A percentile compares a stretch with the other conserved stretches of the same genome.
phyloP scores from a whole-genome alignment of 345 rosid species.

The Barbarea vulgaris region DNA sequence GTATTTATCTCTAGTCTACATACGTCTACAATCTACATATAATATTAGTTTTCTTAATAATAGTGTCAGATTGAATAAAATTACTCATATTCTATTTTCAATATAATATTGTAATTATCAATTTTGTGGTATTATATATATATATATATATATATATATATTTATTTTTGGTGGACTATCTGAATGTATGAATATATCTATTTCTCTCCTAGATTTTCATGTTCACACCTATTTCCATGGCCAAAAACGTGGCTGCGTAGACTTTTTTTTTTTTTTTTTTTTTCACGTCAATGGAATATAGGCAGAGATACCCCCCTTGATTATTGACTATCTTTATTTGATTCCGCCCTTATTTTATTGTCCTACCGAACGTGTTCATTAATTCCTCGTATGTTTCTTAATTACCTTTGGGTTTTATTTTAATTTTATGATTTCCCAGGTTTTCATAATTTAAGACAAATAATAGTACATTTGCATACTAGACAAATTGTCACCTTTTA shows the following conservation, averaged over 20 bases:
- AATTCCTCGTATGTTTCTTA: not conserved
- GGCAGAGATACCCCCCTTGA: slow-evolving; percentile 14
- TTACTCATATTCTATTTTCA: not conserved
- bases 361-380: slow-evolving; percentile 6
- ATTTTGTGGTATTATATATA: no score
- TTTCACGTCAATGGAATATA: slow-evolving; percentile 2
- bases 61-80: not conserved
- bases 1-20: not conserved
- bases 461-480: not conserved
- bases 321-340: slow-evolving; percentile 15
- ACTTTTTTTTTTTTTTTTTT: not conserved
- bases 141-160: no score
- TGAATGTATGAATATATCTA: not conserved
- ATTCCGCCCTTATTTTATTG: not conserved
- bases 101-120: not conserved
- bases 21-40: no score
- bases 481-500: no score
- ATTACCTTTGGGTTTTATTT: not conserved
- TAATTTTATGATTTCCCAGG: not conserved
- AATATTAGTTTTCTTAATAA: not conserved
- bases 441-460: not conserved
- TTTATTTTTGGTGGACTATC: not conserved
- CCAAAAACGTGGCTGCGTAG: not conserved
- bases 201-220: not conserved
- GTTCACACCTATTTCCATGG: not conserved